Base-by-base conservation (phyloP, 345 rosid genomes). In the Balakata baccata region DNA sequence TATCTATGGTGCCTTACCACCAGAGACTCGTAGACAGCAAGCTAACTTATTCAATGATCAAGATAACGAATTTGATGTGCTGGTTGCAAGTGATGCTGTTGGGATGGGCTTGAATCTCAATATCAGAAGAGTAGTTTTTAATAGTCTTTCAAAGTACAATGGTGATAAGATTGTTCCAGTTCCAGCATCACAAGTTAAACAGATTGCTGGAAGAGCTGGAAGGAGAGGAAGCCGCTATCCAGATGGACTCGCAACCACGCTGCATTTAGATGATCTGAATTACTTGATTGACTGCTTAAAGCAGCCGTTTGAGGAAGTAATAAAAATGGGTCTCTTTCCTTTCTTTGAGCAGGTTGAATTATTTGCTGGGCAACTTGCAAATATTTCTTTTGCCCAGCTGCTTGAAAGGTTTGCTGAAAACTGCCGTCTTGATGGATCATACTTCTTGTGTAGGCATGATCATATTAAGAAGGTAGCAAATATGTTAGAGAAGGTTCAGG, bases 61-160 rank as follows among this genome's bases (percentile, higher is more conserved):
- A 85, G 94, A 86, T 70, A 94, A 86, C 63, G 96, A 92, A 79
- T 94, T 83, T 71, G 97, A 94, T 87, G 97, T 94, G 81, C 83
- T 92, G 77, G 97, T 94, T 75, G 97, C 98, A 5, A 94, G 98
- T 51, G 98, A 94, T 85, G 97, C 98, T 0, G 97, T 94, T 58
- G 97, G 98, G 60, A 94, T 89, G 98, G 97, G 98, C 39, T 82
- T 94, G 85, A 94, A 94, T 82, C 97, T 92, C 56, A 92, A 92
- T 78, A 94, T 94, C 66, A 84, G 97, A 83, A 81, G 98, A 72
- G 96, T 94, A 47, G 93, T 94, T 49, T 94, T 94, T 66, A 75
- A 89, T 78, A 85, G 78, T 51, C 86, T 94, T 72, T 77, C 87
- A 13, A 94, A 94, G 77, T 94, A 89, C 78, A 92, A 94, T 49